phyloP scores from a whole-genome alignment of 148 eudicot species.

The Oxyria digyna region DNA sequence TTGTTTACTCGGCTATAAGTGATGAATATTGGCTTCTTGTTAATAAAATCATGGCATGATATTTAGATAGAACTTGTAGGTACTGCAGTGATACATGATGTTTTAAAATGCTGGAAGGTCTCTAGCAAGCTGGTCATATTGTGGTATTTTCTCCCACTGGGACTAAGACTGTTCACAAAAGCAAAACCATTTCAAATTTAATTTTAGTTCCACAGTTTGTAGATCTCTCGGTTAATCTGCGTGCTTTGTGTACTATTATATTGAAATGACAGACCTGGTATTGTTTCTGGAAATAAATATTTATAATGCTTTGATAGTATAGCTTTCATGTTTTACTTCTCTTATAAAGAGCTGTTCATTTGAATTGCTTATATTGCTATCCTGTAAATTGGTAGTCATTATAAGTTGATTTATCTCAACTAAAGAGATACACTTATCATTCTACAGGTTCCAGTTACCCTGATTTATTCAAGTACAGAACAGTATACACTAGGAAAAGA shows the following conservation, averaged over 20 bases:
- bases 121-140: not conserved
- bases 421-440: not conserved
- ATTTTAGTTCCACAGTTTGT: not conserved
- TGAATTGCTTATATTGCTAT: not conserved
- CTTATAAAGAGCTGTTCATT: not conserved
- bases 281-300: not conserved
- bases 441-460: not conserved
- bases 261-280: not conserved
- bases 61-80: not conserved
- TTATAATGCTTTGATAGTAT: not conserved
- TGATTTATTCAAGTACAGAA: slow-evolving; percentile 4
- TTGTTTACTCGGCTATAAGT: not conserved
- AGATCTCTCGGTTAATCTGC: not conserved
- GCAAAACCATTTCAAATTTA: not conserved
- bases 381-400: not conserved
- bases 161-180: not conserved
- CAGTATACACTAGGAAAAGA: slow-evolving; percentile 10
- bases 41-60: not conserved
- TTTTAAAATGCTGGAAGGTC: not conserved
- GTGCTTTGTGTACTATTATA: not conserved
- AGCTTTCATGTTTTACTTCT: not conserved
- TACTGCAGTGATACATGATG: not conserved
- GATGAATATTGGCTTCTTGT: not conserved
- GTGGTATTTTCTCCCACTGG: not conserved
- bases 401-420: not conserved